phyloP scores from a whole-genome alignment of 257 asterid species.

The Marsdenia floribunda region DNA sequence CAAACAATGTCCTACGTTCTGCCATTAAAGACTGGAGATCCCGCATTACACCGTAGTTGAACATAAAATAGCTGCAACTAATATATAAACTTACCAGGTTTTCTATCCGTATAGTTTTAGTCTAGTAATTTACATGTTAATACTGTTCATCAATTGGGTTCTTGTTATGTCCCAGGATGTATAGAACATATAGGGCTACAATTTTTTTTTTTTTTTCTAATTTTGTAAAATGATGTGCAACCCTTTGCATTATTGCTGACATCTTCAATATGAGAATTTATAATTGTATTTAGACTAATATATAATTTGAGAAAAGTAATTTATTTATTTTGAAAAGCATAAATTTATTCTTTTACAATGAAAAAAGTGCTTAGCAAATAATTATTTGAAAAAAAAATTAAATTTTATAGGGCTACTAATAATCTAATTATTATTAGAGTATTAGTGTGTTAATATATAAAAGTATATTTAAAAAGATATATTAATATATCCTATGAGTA shows the following conservation, averaged over 20 bases:
- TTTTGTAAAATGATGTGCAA: not conserved
- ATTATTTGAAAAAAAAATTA: no score
- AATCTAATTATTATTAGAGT: no score
- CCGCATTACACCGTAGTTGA: slow-evolving; percentile 3
- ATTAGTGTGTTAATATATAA: no score
- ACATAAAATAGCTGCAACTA: not conserved
- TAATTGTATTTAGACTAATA: no score
- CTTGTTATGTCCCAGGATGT: not conserved
- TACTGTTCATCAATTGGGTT: not conserved
- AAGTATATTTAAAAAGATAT: no score
- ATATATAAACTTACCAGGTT: not conserved
- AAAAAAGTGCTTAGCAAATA: no score
- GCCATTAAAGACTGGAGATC: slow-evolving; percentile 76
- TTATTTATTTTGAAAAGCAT: no score
- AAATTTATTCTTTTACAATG: no score
- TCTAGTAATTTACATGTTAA: not conserved
- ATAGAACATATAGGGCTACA: not conserved
- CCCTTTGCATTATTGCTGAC: not conserved
- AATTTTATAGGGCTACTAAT: no score
- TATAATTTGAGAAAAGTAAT: no score
- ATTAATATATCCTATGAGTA: no score
- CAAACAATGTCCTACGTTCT: slow-evolving; percentile 54
- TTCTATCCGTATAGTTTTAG: not conserved
- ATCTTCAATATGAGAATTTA: no score
- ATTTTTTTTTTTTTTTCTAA: not conserved